Percentiles rank a stretch among this genome's conserved stretches.
Evolutionary conservation across 2,329 filamentous ascomycete genomes (phyloP).

Genomic region (Metarhizium rileyi): DNA sequence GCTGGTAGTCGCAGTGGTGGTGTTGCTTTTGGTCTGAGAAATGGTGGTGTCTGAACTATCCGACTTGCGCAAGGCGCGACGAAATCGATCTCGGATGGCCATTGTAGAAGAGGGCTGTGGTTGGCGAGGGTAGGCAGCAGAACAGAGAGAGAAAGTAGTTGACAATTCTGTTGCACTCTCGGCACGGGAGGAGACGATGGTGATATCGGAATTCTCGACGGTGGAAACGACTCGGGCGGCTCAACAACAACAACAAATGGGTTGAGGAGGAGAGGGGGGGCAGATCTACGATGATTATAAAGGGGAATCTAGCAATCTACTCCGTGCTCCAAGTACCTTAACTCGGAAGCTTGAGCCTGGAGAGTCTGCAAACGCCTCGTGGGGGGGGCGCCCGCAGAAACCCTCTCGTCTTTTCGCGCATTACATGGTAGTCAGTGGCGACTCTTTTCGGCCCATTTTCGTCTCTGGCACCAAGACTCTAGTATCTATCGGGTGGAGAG

Average conservation of each 20-base stretch:
- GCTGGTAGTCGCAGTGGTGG: slow-evolving; percentile 19
- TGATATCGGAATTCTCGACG: too few species aligned
- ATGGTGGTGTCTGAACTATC: slow-evolving; percentile 19
- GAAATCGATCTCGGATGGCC: slow-evolving; percentile 33
- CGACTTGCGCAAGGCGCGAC: slow-evolving; percentile 30
- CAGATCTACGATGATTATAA: slow-evolving; percentile 4
- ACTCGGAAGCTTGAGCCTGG: too few species aligned
- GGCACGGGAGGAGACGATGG: background rate
- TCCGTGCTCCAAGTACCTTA: too few species aligned
- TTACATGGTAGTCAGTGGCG: slow-evolving; percentile 1
- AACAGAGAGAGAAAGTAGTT: background rate
- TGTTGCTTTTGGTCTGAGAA: slow-evolving; percentile 22
- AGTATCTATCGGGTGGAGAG: background rate
- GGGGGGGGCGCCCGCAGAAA: slow-evolving; percentile 1
- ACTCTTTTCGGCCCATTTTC: slow-evolving; percentile 9
- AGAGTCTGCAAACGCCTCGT: background rate
- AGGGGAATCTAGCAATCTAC: background rate
- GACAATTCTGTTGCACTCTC: background rate
- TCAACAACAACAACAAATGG: background rate
- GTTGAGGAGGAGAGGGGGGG: background rate
- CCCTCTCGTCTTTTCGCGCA: background rate
- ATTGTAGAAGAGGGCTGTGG: slow-evolving; percentile 15
- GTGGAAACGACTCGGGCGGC: background rate
- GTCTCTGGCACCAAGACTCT: background rate
- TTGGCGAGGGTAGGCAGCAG: background rate